Evolutionary conservation across 116 monocot genomes (phyloP), one percentile per base, ranked within the genome.

Genomic region (Cymodocea nodosa): DNA sequence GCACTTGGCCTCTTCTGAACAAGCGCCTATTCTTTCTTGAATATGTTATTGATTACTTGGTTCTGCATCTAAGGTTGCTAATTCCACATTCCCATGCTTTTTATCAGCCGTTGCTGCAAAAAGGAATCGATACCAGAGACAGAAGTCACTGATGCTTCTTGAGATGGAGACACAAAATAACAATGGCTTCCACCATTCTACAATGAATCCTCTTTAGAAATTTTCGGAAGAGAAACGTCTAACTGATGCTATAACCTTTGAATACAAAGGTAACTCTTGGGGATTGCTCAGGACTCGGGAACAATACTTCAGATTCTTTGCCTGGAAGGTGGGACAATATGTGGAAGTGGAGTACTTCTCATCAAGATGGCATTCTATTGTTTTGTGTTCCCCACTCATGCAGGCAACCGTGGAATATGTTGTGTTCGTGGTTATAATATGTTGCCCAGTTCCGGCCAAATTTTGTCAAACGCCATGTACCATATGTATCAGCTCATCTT

Each of bases 111-210:
- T 95, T 62, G 81, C 95, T 52, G 85, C 95, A 39, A 95, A 95
- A 76, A 76, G 90, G 72, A 95, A 95, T 71, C 74, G 87, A 50
- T 95, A 95, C 52, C 85, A 90, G n/a, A 87, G 95, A 66, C 89
- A 89, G 70, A 87, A 90, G 66, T 86, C 86, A 50, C 40, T 85
- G 19, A 83, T 95, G 83, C 80, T 87, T 65, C 71, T 90, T 22
- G 95, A 95, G 77, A 87, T 95, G 90, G 90, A 95, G 67, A 74
- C 84, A 35, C 87, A 72, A 49, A 73, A 60, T 67, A 49, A 81
- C 0, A 81, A 80, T 72, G 86, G 82, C 19, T 76, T 68, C 52
- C 78, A 44, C 12, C 44, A 74, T 48, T 56, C 50, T 34, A 70
- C 65, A 25, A 49, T 62, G 55, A 74, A 71, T 80, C 74, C 66